phyloP scores from a whole-genome alignment of 805 yeast species.

The Cyberlindnera xylosilytica region DNA sequence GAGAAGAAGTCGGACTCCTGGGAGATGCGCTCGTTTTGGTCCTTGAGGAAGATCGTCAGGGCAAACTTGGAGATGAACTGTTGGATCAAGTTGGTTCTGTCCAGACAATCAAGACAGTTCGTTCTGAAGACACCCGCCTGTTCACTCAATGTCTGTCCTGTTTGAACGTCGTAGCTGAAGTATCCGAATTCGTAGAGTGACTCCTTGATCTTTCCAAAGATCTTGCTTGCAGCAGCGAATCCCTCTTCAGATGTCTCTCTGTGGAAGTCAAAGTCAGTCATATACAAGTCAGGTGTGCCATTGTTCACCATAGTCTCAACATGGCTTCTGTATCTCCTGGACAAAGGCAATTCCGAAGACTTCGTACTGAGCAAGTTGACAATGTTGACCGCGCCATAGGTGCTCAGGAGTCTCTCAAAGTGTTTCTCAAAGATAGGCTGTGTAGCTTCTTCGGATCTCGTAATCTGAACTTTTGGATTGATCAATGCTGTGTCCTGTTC shows the following conservation, averaged over 20 bases:
- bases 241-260: conserved; percentile 89
- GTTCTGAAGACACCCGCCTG: conserved; percentile 92
- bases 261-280: conserved; percentile 92
- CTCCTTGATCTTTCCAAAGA: conserved; percentile 59
- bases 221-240: conserved; percentile 74
- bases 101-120: conserved; percentile 92
- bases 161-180: conserved; percentile 64
- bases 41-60: conserved; percentile 39
- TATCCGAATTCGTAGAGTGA: conserved; percentile 80
- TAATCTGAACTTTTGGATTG: conserved; percentile 86
- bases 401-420: conserved; percentile 54
- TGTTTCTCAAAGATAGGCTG: conserved; percentile 70
- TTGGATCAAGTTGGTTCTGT: conserved; percentile 86
- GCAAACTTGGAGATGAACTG: conserved; percentile 78
- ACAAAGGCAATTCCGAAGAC: conserved; percentile 70
- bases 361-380: conserved; percentile 85
- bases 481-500: conserved; percentile 91
- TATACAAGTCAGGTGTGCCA: conserved; percentile 41
- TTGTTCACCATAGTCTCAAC: conserved; percentile 34
- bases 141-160: conserved; percentile 55
- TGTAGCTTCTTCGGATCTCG: conserved; percentile 80
- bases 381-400: conserved; percentile 85
- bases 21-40: conserved; percentile 13
- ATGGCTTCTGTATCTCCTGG: conserved; percentile 63
- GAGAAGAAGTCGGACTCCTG: conserved; percentile 54